These are phyloP conservation scores for Stemphylium lycopersici DNA, from an alignment of 2,329 filamentous ascomycete genomes.

Conservation along the genomic window DNA sequence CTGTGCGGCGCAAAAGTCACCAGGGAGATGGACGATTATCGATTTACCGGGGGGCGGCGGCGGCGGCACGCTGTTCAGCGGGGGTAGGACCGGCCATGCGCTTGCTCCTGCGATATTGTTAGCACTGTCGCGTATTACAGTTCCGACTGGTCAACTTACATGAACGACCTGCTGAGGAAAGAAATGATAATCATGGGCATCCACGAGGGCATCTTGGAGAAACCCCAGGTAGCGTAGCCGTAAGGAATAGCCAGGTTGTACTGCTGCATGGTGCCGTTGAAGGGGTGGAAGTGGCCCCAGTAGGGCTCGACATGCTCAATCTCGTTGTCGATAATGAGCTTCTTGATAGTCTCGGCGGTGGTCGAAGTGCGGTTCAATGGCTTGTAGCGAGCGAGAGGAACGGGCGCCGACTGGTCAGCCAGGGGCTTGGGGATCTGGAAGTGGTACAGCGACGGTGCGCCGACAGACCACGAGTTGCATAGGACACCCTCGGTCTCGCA, in stretches of 20 bases:
- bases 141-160: constrained; percentile 61
- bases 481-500: constrained; percentile 77
- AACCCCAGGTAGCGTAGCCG: constrained; percentile 70
- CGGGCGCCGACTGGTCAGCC: constrained; percentile 68
- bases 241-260: constrained; percentile 67
- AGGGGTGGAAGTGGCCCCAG: constrained; percentile 77
- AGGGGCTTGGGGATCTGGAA: constrained; percentile 64
- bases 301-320: constrained; percentile 60
- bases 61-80: constrained; percentile 6
- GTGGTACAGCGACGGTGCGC: constrained; percentile 69
- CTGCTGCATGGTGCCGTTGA: constrained; percentile 70
- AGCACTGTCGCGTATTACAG: neutral
- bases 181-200: constrained; percentile 77
- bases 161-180: constrained; percentile 74
- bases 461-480: constrained; percentile 74
- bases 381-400: constrained; percentile 69
- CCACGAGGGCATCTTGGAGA: constrained; percentile 70
- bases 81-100: constrained; percentile 18
- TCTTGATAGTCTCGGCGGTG: constrained; percentile 67
- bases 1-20: neutral
- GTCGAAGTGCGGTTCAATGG: constrained; percentile 73
- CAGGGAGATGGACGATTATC: neutral
- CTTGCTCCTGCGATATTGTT: constrained; percentile 13
- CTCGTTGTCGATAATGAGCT: constrained; percentile 65
- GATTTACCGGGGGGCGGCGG: constrained; percentile 13